These are phyloP conservation scores for Solanum chiquidenum DNA, from an alignment of 257 asterid genomes.

Conservation along the genomic window DNA sequence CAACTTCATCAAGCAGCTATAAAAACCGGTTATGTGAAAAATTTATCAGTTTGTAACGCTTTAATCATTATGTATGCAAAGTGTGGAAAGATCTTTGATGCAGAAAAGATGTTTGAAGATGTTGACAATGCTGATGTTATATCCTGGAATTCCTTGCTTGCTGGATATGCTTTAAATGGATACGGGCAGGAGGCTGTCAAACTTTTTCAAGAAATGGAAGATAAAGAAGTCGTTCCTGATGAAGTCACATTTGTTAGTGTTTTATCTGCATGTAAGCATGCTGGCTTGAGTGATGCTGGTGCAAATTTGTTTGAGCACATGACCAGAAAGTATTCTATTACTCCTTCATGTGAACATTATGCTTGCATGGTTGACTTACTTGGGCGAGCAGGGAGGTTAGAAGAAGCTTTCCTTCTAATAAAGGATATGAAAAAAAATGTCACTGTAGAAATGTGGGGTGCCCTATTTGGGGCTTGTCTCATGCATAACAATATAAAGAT, in stretches of 20 bases:
- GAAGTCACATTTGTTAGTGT: conserved; percentile 30
- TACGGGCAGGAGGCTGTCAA: conserved; percentile 29
- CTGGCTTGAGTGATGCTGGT: conserved; percentile 28
- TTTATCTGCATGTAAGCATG: conserved; percentile 37
- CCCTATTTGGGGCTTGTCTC: conserved; percentile 31
- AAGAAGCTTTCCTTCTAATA: conserved; percentile 27
- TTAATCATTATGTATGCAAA: conserved; percentile 29
- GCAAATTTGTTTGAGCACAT: conserved; percentile 20
- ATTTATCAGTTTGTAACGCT: conserved; percentile 21
- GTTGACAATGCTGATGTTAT: conserved; percentile 21
- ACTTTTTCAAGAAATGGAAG: conserved; percentile 31
- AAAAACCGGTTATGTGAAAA: conserved; percentile 16
- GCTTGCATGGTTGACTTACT: conserved; percentile 38
- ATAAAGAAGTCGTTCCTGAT: conserved; percentile 25
- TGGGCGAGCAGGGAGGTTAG: conserved; percentile 37
- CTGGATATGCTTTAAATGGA: conserved; percentile 39
- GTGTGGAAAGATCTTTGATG: conserved; percentile 27
- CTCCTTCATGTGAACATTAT: conserved; percentile 26
- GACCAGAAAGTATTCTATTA: conserved; percentile 23
- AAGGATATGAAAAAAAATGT: conserved; percentile 14
- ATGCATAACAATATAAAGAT: conserved; percentile 22
- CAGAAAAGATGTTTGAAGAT: conserved; percentile 22
- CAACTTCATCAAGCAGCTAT: conserved; percentile 13
- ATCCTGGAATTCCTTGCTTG: conserved; percentile 42
- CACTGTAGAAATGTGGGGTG: conserved; percentile 29